These are phyloP conservation scores for Aspergillus ochraceoroseus DNA, from an alignment of 2,329 filamentous ascomycete species.

Conservation along the genomic window DNA sequence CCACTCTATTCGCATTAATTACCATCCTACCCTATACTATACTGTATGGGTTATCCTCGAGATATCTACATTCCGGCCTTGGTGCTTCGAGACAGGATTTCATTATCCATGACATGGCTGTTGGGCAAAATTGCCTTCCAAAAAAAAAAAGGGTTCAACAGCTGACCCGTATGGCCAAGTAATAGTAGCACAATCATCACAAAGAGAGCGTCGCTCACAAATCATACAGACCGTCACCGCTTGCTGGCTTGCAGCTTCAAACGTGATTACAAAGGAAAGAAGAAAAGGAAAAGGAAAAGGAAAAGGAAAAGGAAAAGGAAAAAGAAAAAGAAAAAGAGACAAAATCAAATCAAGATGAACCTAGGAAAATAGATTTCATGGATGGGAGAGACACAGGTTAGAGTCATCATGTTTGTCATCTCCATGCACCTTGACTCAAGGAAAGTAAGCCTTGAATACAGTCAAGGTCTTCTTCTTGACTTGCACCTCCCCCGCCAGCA, in stretches of 20 bases:
- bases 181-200: slow-evolving; percentile 19
- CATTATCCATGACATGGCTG: neutral
- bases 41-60: no score
- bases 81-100: neutral
- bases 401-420: slow-evolving; percentile 42
- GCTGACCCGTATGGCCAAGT: neutral
- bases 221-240: slow-evolving; percentile 28
- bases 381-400: neutral
- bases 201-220: slow-evolving; percentile 20
- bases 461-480: slow-evolving; percentile 76
- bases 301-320: slow-evolving; percentile 16
- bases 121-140: neutral
- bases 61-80: no score
- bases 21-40: neutral
- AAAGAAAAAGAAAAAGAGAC: slow-evolving; percentile 21
- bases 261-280: slow-evolving; percentile 20
- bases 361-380: neutral
- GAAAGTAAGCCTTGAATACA: slow-evolving; percentile 85
- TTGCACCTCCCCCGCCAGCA: slow-evolving; percentile 53
- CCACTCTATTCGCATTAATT: neutral
- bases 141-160: neutral
- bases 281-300: slow-evolving; percentile 22
- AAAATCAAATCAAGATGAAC: slow-evolving; percentile 15
- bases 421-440: slow-evolving; percentile 89
- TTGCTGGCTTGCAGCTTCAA: slow-evolving; percentile 29